phyloP scores from a whole-genome alignment of 208 protist genomes.

The Novymonas esmeraldas region DNA sequence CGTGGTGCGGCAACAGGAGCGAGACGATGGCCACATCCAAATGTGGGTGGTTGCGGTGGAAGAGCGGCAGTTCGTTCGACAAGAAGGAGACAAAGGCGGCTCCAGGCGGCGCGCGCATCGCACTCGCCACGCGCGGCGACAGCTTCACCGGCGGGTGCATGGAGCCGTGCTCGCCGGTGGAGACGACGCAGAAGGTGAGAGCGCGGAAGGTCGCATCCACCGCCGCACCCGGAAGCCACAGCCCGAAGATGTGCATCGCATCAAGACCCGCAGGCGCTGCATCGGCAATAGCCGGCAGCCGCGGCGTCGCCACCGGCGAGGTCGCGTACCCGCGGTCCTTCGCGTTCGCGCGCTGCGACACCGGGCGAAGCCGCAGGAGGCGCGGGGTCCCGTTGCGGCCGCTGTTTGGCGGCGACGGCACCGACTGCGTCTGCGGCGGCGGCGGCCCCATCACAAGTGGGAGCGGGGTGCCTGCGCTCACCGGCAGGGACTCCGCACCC shows the following conservation, averaged over 20 bases:
- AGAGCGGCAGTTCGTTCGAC: constrained; percentile 65
- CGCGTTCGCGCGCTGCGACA: neutral
- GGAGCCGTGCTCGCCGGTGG: constrained; percentile 65
- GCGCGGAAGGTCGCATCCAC: constrained; percentile 63
- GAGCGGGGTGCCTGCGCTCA: neutral
- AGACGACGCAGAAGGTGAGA: constrained; percentile 69
- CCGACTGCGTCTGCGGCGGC: neutral
- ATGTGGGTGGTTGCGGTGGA: constrained; percentile 57
- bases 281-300: neutral
- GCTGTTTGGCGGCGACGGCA: neutral
- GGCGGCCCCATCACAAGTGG: neutral
- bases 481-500: neutral
- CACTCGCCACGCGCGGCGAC: constrained; percentile 14
- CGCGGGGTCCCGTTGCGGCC: neutral
- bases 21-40: neutral
- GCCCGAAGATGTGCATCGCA: constrained; percentile 40
- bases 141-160: constrained; percentile 50
- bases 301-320: constrained; percentile 1
- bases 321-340: neutral
- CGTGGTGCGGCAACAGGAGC: constrained; percentile 71
- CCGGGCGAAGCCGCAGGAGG: neutral
- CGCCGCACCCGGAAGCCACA: constrained; percentile 32
- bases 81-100: constrained; percentile 59
- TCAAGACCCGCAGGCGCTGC: neutral
- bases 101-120: constrained; percentile 32